phyloP scores from a whole-genome alignment of 129 eudicot species.

The Tanacetum coccineum region DNA sequence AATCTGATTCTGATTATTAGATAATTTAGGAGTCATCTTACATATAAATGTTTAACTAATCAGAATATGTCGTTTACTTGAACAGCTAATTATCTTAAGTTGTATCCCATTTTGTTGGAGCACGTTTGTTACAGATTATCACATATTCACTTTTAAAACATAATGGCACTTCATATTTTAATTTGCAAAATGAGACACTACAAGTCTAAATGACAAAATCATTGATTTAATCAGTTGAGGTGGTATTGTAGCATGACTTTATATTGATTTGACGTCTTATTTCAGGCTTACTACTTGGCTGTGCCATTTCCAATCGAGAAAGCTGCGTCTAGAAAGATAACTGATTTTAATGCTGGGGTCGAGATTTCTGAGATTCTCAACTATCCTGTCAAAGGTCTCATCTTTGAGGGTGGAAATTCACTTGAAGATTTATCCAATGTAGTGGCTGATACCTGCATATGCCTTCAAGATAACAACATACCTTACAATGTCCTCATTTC shows the following conservation, averaged over 20 bases:
- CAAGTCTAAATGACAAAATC: too few relatives aligned
- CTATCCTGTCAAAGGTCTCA: constrained; percentile 69
- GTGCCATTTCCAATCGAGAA: constrained; percentile 64
- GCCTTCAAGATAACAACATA: constrained; percentile 61
- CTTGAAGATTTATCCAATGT: constrained; percentile 44
- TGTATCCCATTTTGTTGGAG: too few relatives aligned
- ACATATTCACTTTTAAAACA: too few relatives aligned
- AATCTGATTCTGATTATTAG: too few relatives aligned
- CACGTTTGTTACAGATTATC: too few relatives aligned
- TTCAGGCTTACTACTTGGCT: constrained; percentile 68
- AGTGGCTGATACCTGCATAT: constrained; percentile 55
- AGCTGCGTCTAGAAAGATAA: constrained; percentile 45
- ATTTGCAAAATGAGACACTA: too few relatives aligned
- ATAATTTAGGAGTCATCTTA: too few relatives aligned
- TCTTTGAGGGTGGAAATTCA: constrained; percentile 56
- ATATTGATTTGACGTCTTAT: background rate
- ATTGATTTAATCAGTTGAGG: too few relatives aligned
- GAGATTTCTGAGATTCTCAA: constrained; percentile 48
- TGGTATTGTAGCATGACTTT: constrained; percentile 3
- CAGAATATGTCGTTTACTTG: too few relatives aligned
- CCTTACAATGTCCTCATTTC: constrained; percentile 70
- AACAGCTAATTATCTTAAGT: too few relatives aligned
- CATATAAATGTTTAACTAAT: too few relatives aligned
- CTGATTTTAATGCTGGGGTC: constrained; percentile 29
- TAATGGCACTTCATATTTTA: too few relatives aligned